Conservation (phyloP, 139 green algal species). For the Zygnema circumcarinatum region DNA sequence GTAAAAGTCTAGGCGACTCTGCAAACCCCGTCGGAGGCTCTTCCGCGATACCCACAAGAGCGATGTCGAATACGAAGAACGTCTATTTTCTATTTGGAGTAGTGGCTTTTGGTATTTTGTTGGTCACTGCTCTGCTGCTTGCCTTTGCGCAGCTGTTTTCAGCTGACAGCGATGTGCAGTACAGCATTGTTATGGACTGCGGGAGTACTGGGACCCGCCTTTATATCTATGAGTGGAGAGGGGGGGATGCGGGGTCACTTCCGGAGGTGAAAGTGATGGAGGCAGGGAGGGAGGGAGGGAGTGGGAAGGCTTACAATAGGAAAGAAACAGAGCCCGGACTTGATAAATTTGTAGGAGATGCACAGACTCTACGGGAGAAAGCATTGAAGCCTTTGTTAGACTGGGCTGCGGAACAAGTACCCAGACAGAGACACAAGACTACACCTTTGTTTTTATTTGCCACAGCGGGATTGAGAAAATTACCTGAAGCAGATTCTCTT, state of each 20-base stretch:
- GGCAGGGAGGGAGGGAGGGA: background rate
- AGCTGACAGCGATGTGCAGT: background rate
- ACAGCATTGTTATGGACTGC: conserved; percentile 45
- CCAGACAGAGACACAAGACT: conserved; percentile 27
- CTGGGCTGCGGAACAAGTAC: conserved; percentile 81
- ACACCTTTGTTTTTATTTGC: conserved; percentile 80
- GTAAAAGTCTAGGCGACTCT: background rate
- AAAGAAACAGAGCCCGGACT: conserved; percentile 88
- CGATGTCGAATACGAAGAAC: background rate
- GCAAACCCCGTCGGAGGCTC: background rate
- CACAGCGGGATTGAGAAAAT: conserved; percentile 77
- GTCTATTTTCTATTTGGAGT: background rate
- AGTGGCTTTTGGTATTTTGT: background rate
- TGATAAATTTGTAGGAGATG: conserved; percentile 68
- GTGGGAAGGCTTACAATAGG: conserved; percentile 72
- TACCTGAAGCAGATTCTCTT: conserved; percentile 57
- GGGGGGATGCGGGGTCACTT: background rate
- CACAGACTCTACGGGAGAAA: conserved; percentile 24
- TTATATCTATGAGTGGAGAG: conserved; percentile 48
- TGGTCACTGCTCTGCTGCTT: background rate
- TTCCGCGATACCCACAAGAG: background rate
- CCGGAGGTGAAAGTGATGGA: conserved; percentile 17
- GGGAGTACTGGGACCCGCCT: conserved; percentile 49
- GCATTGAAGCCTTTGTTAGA: conserved; percentile 78
- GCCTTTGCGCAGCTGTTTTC: background rate